Conservation (phyloP, 345 rosid species). For the Brassica napus region Da-Ae NC_063435.1:28675501-28676000, state of each 20-base stretch:
- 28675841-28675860: not conserved
- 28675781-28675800: not conserved
- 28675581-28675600: not conserved
- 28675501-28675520: not conserved
- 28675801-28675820: constrained; percentile 5
- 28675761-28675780: not conserved
- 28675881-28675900: not conserved
- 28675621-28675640: not conserved
- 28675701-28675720: not conserved
- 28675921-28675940: not conserved
- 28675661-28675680: not conserved
- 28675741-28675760: constrained; percentile 4
- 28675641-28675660: not conserved
- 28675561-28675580: constrained; percentile 3
- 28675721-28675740: not conserved
- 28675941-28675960: not conserved
- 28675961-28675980: not conserved
- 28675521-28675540: constrained; percentile 3
- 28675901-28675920: not conserved
- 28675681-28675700: not conserved
- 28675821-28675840: not conserved
- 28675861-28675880: not conserved
- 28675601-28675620: not conserved
- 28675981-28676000: not conserved
- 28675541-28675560: not conserved